These are phyloP conservation scores for Pythium vanterpoolii DNA, from an alignment of 352 stramenopile species.

Conservation along the genomic window DNA sequence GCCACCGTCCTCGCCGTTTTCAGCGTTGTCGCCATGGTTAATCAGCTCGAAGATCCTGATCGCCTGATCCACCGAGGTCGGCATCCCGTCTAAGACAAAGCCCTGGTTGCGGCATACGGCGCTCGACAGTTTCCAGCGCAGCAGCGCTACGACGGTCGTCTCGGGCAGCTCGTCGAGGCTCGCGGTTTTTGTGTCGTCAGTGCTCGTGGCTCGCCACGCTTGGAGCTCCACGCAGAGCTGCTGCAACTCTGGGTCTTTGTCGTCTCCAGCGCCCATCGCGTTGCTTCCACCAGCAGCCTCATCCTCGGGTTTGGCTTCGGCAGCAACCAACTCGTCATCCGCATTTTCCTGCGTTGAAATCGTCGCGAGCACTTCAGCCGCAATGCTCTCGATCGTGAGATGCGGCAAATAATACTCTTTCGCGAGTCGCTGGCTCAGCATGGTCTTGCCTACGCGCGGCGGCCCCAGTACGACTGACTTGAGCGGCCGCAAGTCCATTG, in stretches of 20 bases:
- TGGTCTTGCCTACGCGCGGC: constrained; percentile 65
- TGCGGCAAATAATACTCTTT: constrained; percentile 73
- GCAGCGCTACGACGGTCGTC: constrained; percentile 34
- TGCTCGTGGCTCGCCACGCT: constrained; percentile 29
- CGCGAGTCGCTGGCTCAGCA: constrained; percentile 46
- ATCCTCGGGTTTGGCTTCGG: constrained; percentile 16
- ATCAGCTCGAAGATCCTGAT: constrained; percentile 39
- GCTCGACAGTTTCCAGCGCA: constrained; percentile 67
- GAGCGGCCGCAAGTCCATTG: constrained; percentile 75
- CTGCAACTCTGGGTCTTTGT: constrained; percentile 29
- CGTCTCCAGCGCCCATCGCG: constrained; percentile 14
- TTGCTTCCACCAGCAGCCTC: constrained; percentile 9
- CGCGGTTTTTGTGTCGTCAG: constrained; percentile 8
- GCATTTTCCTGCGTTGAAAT: constrained; percentile 14
- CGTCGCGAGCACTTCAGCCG: constrained; percentile 39
- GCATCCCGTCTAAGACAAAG: constrained; percentile 76
- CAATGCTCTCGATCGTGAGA: constrained; percentile 43
- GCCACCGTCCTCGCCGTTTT: constrained; percentile 12
- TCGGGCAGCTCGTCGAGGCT: constrained; percentile 32
- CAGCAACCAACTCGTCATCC: not conserved
- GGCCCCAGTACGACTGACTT: constrained; percentile 65
- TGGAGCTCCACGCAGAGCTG: constrained; percentile 38
- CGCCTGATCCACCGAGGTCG: constrained; percentile 44
- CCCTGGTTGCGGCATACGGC: constrained; percentile 73
- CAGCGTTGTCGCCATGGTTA: constrained; percentile 10